Base-by-base conservation (phyloP, 2,329 filamentous ascomycete genomes). In the Colletotrichum sojae region DNA sequence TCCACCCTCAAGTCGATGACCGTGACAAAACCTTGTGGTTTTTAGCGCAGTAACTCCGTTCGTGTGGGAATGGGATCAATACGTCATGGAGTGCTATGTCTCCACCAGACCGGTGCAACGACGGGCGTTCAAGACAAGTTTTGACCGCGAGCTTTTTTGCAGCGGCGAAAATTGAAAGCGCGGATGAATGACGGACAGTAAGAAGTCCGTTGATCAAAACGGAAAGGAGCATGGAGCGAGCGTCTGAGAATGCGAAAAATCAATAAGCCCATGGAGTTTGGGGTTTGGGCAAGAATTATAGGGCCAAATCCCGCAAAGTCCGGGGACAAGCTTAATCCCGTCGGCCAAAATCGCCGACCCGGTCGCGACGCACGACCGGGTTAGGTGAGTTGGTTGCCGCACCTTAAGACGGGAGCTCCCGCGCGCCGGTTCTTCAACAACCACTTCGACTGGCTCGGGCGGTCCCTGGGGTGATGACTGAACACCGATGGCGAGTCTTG, bases 151-250 rank as follows among this genome's bases (percentile, higher is more conserved):
- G 13, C 10, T 13, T 25, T 25, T 46, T n/a, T 18, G 13, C 36
- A 18, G 13, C 2, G 22, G 2, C 9, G 2, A 6, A 31, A 51
- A 36, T n/a, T n/a, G 20, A 9, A n/a, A 13, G 5, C 1, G 16
- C 61, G 61, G 61, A 31, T 1, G 51, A 31, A 51, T 45, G 20
- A 43, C 61, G 61, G 61, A 64, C 61, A 40, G 43, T 27, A 5
- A 4, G 5, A 2, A 25, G 45, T 51, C 61, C 61, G 61, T 4
- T 3, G 2, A 31, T 6, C 31, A 36, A 10, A 36, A 10, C 8
- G 2, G 2, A 36, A 36, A 36, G 9, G 31, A 3, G 4, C 31
- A 3, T 12, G 0, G 31, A n/a, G n/a, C n/a, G n/a, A n/a, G n/a
- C n/a, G n/a, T n/a, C n/a, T 8, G 20, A 27, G 5, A 5, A 6